A percentile compares a stretch with the other conserved stretches of the same genome.
These are phyloP conservation scores for Microdochium bolleyi DNA, from an alignment of 2,329 filamentous ascomycete species.

Conservation along the genomic window DNA sequence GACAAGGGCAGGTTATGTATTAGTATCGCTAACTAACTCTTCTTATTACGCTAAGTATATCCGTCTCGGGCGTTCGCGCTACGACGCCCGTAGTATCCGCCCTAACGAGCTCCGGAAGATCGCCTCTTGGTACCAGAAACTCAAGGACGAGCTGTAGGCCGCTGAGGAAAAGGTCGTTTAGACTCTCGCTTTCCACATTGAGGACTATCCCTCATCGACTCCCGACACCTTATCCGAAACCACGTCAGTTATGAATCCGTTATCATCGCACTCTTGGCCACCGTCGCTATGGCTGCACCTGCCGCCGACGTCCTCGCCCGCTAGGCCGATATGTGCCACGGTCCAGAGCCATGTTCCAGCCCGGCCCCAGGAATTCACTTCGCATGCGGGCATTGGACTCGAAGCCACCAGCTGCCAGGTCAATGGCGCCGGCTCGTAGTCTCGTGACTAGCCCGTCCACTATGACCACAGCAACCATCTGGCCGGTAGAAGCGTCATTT, in stretches of 20 bases:
- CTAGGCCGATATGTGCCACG: too few relatives aligned
- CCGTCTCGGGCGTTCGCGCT: neutral
- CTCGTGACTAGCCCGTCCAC: neutral
- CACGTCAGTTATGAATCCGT: too few relatives aligned
- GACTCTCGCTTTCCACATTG: too few relatives aligned
- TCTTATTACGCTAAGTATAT: neutral
- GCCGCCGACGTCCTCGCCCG: too few relatives aligned
- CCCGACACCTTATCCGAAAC: too few relatives aligned
- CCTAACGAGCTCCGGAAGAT: neutral
- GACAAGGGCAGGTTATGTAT: too few relatives aligned
- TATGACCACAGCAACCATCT: neutral
- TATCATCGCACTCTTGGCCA: too few relatives aligned
- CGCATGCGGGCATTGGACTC: conserved; percentile 52
- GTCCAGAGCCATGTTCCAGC: conserved; percentile 55
- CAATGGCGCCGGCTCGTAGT: conserved; percentile 24
- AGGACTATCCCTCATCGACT: too few relatives aligned
- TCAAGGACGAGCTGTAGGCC: neutral
- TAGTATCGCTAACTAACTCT: too few relatives aligned
- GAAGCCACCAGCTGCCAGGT: conserved; percentile 56
- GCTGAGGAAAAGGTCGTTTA: neutral
- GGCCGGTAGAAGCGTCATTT: neutral
- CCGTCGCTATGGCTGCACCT: too few relatives aligned
- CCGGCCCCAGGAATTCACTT: conserved; percentile 42
- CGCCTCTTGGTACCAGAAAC: neutral
- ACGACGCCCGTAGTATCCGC: neutral